These are phyloP conservation scores for Dryas drummondii DNA, from an alignment of 306 rosid genomes.

Conservation along the genomic window DNA sequence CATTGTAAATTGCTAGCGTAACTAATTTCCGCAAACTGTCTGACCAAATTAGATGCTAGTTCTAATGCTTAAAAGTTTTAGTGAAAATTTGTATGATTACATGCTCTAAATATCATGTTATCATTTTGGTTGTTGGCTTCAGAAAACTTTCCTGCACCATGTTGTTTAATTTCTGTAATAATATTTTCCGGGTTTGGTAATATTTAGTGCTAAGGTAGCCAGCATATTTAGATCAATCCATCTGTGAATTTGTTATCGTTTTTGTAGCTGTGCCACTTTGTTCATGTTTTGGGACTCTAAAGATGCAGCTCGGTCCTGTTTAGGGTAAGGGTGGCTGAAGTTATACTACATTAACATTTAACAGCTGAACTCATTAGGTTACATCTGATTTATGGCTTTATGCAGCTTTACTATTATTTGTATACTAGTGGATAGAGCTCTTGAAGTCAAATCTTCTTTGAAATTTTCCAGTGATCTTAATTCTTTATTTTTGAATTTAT, in stretches of 20 bases:
- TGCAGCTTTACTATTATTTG: neutral
- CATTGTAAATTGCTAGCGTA: neutral
- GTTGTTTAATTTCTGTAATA: neutral
- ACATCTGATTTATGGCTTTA: neutral
- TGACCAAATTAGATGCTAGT: neutral
- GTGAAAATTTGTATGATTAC: neutral
- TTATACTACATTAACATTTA: neutral
- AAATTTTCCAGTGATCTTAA: neutral
- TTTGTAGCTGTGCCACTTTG: neutral
- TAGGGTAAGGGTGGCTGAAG: neutral
- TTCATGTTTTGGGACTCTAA: neutral
- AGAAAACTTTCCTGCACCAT: neutral
- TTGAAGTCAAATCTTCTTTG: neutral
- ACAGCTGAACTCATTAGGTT: neutral
- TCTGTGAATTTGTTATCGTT: neutral
- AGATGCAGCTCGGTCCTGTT: neutral
- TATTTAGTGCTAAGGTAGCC: too few species aligned
- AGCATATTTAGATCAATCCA: neutral
- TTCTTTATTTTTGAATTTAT: neutral
- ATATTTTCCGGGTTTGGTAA: neutral
- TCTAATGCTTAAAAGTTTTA: constrained; percentile 2
- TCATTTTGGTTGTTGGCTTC: neutral
- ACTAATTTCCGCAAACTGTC: neutral
- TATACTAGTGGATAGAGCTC: neutral
- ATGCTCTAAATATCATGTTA: neutral